These are phyloP conservation scores for Talaromyces albobiverticillius DNA, from an alignment of 2,329 filamentous ascomycete species.

Conservation along the genomic window DNA sequence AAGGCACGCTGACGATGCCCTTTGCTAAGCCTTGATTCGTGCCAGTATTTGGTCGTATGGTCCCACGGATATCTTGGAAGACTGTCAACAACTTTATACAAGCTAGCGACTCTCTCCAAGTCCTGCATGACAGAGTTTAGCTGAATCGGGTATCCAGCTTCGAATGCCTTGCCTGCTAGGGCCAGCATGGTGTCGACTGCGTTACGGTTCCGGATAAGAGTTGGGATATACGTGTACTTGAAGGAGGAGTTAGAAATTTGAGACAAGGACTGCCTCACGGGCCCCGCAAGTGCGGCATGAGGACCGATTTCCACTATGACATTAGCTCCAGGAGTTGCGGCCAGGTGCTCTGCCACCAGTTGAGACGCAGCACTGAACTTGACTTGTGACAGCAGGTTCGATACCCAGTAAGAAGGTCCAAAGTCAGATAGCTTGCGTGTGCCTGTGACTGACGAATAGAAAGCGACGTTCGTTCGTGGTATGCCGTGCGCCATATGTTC, in stretches of 20 bases:
- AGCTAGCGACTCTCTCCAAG: neutral
- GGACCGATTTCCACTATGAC: constrained; percentile 27
- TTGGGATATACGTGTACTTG: constrained; percentile 31
- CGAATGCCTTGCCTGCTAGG: neutral
- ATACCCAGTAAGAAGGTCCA: constrained; percentile 29
- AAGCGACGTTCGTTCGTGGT: too few species aligned
- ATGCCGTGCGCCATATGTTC: neutral
- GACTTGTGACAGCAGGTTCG: constrained; percentile 33
- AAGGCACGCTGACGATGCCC: constrained; percentile 7
- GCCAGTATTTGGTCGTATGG: constrained; percentile 16
- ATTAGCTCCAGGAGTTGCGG: constrained; percentile 14
- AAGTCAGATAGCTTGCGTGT: constrained; percentile 7
- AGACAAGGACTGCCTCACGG: constrained; percentile 18
- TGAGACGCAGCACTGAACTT: constrained; percentile 25
- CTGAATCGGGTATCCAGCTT: neutral
- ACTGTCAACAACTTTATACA: constrained; percentile 6
- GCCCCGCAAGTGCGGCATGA: constrained; percentile 28
- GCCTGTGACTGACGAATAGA: constrained; percentile 22
- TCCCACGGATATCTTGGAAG: constrained; percentile 23
- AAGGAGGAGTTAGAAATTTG: constrained; percentile 15
- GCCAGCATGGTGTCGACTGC: constrained; percentile 16
- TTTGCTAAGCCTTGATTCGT: constrained; percentile 18
- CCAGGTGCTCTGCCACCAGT: constrained; percentile 12
- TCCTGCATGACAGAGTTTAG: neutral
- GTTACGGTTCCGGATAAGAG: constrained; percentile 32